Conservation (phyloP, 495 filamentous ascomycete genomes). For the Penicillium turbatum region DNA sequence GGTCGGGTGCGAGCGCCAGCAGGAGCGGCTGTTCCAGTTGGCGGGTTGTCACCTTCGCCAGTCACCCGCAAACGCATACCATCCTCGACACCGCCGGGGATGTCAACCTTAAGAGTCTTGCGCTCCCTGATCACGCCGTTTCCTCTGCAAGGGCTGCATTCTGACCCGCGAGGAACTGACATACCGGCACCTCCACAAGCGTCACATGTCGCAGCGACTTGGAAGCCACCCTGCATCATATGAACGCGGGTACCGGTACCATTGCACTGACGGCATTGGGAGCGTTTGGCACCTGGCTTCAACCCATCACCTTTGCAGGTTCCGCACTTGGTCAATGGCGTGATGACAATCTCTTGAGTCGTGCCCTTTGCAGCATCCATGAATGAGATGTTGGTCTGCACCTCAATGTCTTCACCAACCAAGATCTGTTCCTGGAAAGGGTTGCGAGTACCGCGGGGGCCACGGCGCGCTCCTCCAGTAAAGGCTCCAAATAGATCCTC, state of each 20-base stretch:
- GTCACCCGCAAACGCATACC: conserved; percentile 81
- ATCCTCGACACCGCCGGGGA: conserved; percentile 91
- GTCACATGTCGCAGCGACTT: conserved; percentile 86
- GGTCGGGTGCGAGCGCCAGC: conserved; percentile 55
- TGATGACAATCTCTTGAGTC: conserved; percentile 70
- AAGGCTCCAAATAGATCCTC: conserved; percentile 94
- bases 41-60: conserved; percentile 81
- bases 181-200: conserved; percentile 73
- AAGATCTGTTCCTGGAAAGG: conserved; percentile 74
- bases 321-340: conserved; percentile 69
- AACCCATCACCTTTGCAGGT: conserved; percentile 80
- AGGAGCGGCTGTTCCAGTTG: conserved; percentile 58
- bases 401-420: conserved; percentile 90
- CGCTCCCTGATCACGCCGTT: conserved; percentile 73
- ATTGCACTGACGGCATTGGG: conserved; percentile 72
- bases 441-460: conserved; percentile 49
- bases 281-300: conserved; percentile 70
- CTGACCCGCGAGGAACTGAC: conserved; percentile 65
- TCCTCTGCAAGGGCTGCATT: conserved; percentile 74
- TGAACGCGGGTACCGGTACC: conserved; percentile 85
- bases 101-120: conserved; percentile 79
- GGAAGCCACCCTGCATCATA: conserved; percentile 87
- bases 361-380: conserved; percentile 93
- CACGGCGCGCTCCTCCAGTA: conserved; percentile 57
- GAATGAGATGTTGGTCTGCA: conserved; percentile 86